Evolutionary conservation across 805 yeast species (phyloP), one percentile per base, ranked within the genome.

Genomic region (Metschnikowia gruessii): DNA sequence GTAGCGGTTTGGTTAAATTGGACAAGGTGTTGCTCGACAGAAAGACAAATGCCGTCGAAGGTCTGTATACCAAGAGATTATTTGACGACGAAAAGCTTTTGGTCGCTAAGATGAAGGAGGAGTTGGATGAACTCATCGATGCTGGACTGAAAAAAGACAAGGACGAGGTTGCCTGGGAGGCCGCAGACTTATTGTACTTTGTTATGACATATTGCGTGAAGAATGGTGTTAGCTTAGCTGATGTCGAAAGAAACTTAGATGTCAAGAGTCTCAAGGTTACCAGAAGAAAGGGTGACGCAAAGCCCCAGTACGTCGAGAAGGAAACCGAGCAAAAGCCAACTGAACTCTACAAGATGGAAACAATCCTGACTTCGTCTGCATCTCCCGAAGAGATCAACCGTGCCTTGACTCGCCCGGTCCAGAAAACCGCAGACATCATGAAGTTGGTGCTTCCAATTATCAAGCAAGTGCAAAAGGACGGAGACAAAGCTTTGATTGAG

Each of bases 201-300:
- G 79, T 77, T 5, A 57, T 80, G 66, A 68, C 76, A 9, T 75
- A 76, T 70, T 76, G 81, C 55, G 71, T 72, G 42, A 78, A 87
- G 65, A 74, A 81, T 58, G 97, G 92, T 28, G 96, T 94, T 28
- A 69, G 85, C 21, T 70, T 90, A 58, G 71, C 77, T 8, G 97
- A 91, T 58, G 82, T 94, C 37, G 97, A 91, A 69, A 77, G 75
- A 55, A 89, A 92, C 66, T 75, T 94, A 61, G 91, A 88, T 61
- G 66, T 83, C 62, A 94, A 94, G 74, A 78, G 88, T 39, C 69
- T 83, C 60, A 92, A 92, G 68, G 89, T 94, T 49, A 82, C 96
- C 2, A 81, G 99, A 69, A 80, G 99, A 64, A 85, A 83, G 68
- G 99, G 99, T 43, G 97, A 94, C 69, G 98, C 99, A 37, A 92